Evolutionary conservation across 2,329 filamentous ascomycete genomes (phyloP), one percentile per base, ranked within the genome.

Genomic region (Fusarium sp.): DNA sequence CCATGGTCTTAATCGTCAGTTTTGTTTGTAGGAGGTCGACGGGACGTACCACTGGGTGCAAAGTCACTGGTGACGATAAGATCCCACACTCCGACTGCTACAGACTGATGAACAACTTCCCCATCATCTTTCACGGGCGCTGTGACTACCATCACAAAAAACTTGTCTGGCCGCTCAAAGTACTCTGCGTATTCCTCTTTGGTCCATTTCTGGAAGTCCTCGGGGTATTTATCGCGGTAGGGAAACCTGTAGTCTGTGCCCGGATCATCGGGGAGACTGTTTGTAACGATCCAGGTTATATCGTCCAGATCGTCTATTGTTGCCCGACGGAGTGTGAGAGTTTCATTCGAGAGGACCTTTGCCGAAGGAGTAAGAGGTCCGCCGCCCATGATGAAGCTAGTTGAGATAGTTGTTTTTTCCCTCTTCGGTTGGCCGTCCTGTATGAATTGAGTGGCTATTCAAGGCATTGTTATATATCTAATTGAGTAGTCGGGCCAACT

Each of bases 161-260:
- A 61, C 14, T 67, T 67, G 3, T 62, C 48, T 1, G 49, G 48
- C 0, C 56, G 49, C 5, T 51, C 18, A 3, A 67, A 50, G 4
- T 67, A 52, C 14, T 62, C 58, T 4, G 46, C 48, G 4, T 67
- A 62, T 23, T 67, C 65, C 8, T 51, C 21, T 12, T 49, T 51
- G 7, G 62, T 67, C 62, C 58, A 67, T 31, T 54, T 54, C 58
- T 28, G 34, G 2, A 67, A 67, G 2, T 67, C 63, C 0, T 12
- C 14, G 2, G 52, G 52, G 4, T 56, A 56, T 2, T 42, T 25
- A 1, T 62, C 30, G 1, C 49, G 58, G 3, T 50, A 41, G 7
- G 58, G 58, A 5, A 41, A 64, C 4, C 39, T 57, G 37, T 62
- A 57, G 2, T 48, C 25, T 1, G 43, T 62, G 1, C 19, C 25